A percentile compares a stretch with the other conserved stretches of the same genome.
Evolutionary conservation across 352 stramenopile species (phyloP).

Genomic region (Phytophthora pinifolia): DNA sequence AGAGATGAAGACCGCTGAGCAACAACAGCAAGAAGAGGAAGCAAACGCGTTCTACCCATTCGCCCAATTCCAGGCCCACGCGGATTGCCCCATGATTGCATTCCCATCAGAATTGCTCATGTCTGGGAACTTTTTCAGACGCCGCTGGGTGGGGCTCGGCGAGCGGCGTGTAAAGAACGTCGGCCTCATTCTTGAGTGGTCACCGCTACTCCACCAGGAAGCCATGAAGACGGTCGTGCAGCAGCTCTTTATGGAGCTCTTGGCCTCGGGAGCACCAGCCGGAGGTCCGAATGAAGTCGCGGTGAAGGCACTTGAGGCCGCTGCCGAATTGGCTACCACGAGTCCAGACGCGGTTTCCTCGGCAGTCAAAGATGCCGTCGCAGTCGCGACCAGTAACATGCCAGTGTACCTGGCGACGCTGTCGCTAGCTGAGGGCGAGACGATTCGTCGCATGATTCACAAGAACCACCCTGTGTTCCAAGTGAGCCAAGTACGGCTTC

Average conservation of each 20-base stretch:
- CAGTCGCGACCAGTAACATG: constrained; percentile 30
- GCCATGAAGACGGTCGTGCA: constrained; percentile 69
- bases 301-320: constrained; percentile 50
- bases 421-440: constrained; percentile 97
- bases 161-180: constrained; percentile 90
- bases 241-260: constrained; percentile 59
- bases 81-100: constrained; percentile 67
- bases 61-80: constrained; percentile 70
- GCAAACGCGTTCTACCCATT: constrained; percentile 81
- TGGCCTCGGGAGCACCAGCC: constrained; percentile 26
- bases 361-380: constrained; percentile 48
- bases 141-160: constrained; percentile 84
- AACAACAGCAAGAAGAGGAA: constrained; percentile 42
- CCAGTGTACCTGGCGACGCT: constrained; percentile 93
- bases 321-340: constrained; percentile 30
- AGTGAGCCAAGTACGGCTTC: constrained; percentile 65
- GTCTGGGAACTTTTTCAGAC: constrained; percentile 90
- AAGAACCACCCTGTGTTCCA: constrained; percentile 78
- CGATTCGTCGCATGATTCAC: constrained; percentile 96
- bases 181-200: constrained; percentile 88
- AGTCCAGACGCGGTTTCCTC: constrained; percentile 26
- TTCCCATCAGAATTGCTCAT: constrained; percentile 74
- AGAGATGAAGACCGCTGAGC: constrained; percentile 27
- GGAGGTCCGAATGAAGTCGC: constrained; percentile 65
- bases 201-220: constrained; percentile 70